Evolutionary conservation across 2,329 filamentous ascomycete species (phyloP).

Genomic region (Zymoseptoria tritici): DNA sequence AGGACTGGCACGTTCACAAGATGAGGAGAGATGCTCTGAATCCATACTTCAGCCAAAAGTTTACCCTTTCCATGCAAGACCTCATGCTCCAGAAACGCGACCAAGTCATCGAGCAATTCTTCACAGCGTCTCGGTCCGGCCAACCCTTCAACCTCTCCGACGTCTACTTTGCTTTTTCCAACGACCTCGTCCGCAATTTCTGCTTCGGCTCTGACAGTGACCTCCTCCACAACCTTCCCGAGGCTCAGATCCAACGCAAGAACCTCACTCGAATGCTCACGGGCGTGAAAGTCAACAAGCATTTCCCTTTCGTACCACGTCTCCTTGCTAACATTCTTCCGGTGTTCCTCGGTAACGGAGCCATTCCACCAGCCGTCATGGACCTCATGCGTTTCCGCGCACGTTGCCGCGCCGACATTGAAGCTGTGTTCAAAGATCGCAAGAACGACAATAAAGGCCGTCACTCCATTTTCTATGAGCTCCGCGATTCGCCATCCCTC

Average conservation of each 20-base stretch:
- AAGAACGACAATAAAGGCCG: constrained; percentile 13
- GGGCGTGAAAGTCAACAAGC: constrained; percentile 28
- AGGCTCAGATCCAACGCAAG: constrained; percentile 21
- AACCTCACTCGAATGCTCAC: constrained; percentile 26
- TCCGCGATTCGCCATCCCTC: constrained; percentile 17
- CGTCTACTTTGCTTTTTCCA: constrained; percentile 25
- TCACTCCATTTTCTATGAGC: constrained; percentile 25
- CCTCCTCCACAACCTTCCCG: constrained; percentile 18
- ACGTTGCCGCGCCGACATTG: constrained; percentile 18
- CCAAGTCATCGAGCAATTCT: background rate
- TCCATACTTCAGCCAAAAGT: constrained; percentile 6
- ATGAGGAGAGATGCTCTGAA: constrained; percentile 7
- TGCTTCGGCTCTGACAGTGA: constrained; percentile 25
- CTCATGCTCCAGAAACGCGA: constrained; percentile 4
- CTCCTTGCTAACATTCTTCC: constrained; percentile 10
- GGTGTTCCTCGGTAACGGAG: constrained; percentile 12
- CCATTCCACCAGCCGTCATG: constrained; percentile 21
- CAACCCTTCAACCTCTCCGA: constrained; percentile 25
- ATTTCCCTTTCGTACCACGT: constrained; percentile 17
- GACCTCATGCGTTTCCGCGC: constrained; percentile 21
- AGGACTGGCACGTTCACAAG: constrained; percentile 3
- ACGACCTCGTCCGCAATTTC: constrained; percentile 27
- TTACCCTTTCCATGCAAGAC: constrained; percentile 1
- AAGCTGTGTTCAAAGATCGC: constrained; percentile 16
- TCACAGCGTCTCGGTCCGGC: background rate